phyloP scores from a whole-genome alignment of 805 yeast species.

The Komagataella ulmi region DNA sequence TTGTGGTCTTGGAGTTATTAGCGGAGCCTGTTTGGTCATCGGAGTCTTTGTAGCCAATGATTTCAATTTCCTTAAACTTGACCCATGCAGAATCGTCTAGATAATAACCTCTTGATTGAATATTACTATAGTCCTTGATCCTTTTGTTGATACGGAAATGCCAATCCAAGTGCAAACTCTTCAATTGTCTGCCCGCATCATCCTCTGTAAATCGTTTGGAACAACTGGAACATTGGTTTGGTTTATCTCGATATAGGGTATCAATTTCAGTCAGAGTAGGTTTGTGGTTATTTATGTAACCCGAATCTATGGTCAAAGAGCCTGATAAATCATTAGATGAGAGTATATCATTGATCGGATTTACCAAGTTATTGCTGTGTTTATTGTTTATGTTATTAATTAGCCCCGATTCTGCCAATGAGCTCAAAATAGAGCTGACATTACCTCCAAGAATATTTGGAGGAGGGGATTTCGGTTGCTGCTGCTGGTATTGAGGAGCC shows the following conservation, averaged over 20 bases:
- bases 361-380: not conserved
- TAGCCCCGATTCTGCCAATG: not conserved
- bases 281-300: slow-evolving; percentile 22
- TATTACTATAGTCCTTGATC: slow-evolving; percentile 33
- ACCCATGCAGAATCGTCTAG: slow-evolving; percentile 62
- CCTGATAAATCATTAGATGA: not conserved
- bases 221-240: slow-evolving; percentile 80
- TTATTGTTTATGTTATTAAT: not conserved
- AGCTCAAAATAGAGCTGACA: not conserved
- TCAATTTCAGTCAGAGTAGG: slow-evolving; percentile 19
- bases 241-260: slow-evolving; percentile 41
- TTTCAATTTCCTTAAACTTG: slow-evolving; percentile 56
- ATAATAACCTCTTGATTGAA: slow-evolving; percentile 77
- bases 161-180: slow-evolving; percentile 81
- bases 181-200: slow-evolving; percentile 34
- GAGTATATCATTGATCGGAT: not conserved
- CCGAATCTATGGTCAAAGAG: slow-evolving; percentile 9
- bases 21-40: slow-evolving; percentile 5
- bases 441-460: not conserved
- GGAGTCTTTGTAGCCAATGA: slow-evolving; percentile 22
- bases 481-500: slow-evolving; percentile 8
- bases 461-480: slow-evolving; percentile 2
- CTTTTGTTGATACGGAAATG: slow-evolving; percentile 86
- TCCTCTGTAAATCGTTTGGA: slow-evolving; percentile 71
- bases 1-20: slow-evolving; percentile 6